phyloP scores from a whole-genome alignment of 2,329 filamentous ascomycete genomes.

The Alternaria rosae region DNA sequence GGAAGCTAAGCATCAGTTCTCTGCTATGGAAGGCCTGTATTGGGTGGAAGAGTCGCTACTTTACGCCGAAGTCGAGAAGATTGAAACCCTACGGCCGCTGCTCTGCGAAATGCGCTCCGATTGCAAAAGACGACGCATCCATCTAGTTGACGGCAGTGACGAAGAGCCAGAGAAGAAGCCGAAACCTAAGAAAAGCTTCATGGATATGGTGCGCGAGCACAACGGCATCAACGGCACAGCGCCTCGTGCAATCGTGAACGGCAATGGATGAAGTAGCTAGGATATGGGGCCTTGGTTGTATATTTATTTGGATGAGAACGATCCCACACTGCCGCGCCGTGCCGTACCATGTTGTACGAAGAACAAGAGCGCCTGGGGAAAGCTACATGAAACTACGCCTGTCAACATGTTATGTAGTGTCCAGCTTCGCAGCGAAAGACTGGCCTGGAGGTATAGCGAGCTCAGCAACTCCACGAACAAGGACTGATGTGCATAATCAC shows the following conservation, averaged over 20 bases:
- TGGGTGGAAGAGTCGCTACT: slow-evolving; percentile 46
- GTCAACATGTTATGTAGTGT: not conserved
- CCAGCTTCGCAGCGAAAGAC: not conserved
- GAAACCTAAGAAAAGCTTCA: slow-evolving; percentile 47
- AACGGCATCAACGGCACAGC: slow-evolving; percentile 32
- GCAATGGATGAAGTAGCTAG: slow-evolving; percentile 32
- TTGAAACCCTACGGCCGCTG: slow-evolving; percentile 37
- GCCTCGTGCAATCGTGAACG: slow-evolving; percentile 25
- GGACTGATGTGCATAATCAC: slow-evolving; percentile 5
- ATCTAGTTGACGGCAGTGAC: slow-evolving; percentile 29
- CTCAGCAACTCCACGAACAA: not conserved
- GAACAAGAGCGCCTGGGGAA: not conserved
- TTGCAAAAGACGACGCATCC: slow-evolving; percentile 35
- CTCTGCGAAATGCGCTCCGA: slow-evolving; percentile 40
- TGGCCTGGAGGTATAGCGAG: not conserved
- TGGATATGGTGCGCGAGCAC: slow-evolving; percentile 43
- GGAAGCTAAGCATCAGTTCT: slow-evolving; percentile 47
- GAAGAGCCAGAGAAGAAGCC: slow-evolving; percentile 35
- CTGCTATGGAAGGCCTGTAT: slow-evolving; percentile 49
- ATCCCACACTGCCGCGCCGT: not conserved
- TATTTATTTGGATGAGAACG: slow-evolving; percentile 5
- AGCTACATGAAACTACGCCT: slow-evolving; percentile 4
- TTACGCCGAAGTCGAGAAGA: slow-evolving; percentile 39
- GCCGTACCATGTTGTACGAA: not conserved
- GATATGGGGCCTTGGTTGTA: slow-evolving; percentile 7